Conservation (phyloP, 108 stramenopile species). For the Halocafeteria seosinensis region DNA sequence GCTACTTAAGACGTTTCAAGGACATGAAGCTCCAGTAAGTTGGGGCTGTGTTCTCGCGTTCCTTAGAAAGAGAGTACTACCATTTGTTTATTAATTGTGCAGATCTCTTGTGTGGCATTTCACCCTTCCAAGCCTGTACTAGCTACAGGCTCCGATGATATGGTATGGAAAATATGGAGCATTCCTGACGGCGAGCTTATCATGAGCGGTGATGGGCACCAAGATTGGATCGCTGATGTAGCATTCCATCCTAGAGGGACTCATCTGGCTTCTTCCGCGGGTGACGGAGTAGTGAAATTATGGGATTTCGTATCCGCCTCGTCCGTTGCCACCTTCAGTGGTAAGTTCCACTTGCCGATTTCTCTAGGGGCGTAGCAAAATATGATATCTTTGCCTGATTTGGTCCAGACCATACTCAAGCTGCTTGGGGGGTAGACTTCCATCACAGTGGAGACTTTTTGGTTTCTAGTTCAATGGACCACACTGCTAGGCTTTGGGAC, state of each 20-base stretch:
- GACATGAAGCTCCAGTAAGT: slow-evolving; percentile 39
- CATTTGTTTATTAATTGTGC: too few relatives aligned
- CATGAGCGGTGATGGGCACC: slow-evolving; percentile 47
- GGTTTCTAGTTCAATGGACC: slow-evolving; percentile 42
- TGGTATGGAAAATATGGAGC: slow-evolving; percentile 45
- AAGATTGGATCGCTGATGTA: slow-evolving; percentile 37
- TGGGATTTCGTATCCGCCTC: slow-evolving; percentile 39
- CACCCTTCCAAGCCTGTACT: slow-evolving; percentile 44
- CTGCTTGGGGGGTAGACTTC: slow-evolving; percentile 40
- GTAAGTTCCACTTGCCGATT: too few relatives aligned
- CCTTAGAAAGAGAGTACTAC: too few relatives aligned
- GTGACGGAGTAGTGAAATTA: slow-evolving; percentile 45
- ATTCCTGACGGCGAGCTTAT: slow-evolving; percentile 41
- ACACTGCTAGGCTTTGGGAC: slow-evolving; percentile 46
- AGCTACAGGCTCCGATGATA: slow-evolving; percentile 39
- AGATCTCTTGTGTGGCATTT: slow-evolving; percentile 31
- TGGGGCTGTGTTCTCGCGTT: too few relatives aligned
- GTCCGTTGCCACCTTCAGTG: slow-evolving; percentile 33
- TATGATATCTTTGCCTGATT: too few relatives aligned
- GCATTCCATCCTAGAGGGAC: slow-evolving; percentile 42
- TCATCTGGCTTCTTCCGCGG: slow-evolving; percentile 33
- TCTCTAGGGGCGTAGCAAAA: too few relatives aligned
- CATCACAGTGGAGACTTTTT: slow-evolving; percentile 46
- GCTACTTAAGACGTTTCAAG: slow-evolving; percentile 19
- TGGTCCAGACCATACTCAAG: slow-evolving; percentile 47